phyloP scores from a whole-genome alignment of 1,284 basidiomycete genomes.

The Pisolithus thermaeus region DNA sequence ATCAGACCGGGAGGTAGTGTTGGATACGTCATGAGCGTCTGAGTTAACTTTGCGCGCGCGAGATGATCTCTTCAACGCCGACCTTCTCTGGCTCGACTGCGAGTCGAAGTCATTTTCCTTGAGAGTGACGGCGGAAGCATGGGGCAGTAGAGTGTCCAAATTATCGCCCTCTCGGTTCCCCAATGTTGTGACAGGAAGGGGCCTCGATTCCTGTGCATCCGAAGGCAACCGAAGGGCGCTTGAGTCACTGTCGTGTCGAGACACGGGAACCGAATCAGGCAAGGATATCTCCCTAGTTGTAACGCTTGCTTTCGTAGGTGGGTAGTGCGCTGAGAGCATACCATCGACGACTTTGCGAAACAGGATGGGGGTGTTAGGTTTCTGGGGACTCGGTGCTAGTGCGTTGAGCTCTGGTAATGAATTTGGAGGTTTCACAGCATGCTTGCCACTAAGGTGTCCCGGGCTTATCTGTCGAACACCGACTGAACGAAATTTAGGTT shows the following conservation, averaged over 20 bases:
- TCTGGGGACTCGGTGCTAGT: constrained; percentile 16
- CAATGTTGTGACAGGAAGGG: neutral
- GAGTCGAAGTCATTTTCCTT: constrained; percentile 9
- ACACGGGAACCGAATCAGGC: neutral
- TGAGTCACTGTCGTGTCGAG: neutral
- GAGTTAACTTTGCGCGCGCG: constrained; percentile 44
- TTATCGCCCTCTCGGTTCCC: neutral
- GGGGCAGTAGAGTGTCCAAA: neutral
- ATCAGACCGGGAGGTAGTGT: constrained; percentile 29
- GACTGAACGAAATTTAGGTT: constrained; percentile 22
- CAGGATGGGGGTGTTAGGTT: constrained; percentile 20
- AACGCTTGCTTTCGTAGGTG: constrained; percentile 13
- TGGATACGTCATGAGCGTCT: constrained; percentile 38
- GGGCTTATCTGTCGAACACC: constrained; percentile 32
- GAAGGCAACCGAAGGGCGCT: neutral
- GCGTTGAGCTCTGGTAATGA: constrained; percentile 9
- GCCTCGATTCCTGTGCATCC: neutral
- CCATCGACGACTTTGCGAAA: constrained; percentile 33
- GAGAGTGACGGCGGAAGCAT: neutral
- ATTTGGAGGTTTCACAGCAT: constrained; percentile 19
- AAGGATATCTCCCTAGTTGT: constrained; percentile 4
- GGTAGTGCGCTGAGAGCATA: constrained; percentile 28
- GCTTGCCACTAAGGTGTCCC: constrained; percentile 30
- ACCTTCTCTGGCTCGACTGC: constrained; percentile 8
- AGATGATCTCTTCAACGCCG: constrained; percentile 41